Evolutionary conservation across 805 yeast species (phyloP), one percentile per base, ranked within the genome.

Genomic region (Pichia occidentalis): DNA sequence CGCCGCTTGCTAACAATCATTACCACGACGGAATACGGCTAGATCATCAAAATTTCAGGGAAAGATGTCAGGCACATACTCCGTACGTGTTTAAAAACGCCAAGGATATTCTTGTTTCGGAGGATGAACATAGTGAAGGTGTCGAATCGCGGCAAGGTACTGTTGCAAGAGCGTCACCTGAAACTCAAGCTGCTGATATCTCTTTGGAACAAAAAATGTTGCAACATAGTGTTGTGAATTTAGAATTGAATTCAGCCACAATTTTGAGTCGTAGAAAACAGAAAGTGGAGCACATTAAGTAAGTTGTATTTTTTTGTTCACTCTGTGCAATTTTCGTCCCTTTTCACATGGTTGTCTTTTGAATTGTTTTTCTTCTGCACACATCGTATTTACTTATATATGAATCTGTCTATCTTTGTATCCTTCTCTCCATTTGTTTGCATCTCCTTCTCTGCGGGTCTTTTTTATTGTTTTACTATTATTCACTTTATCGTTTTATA

Each of bases 231-330:
- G 29, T 34, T 4, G 44, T 80, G 46, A 81, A 80, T 37, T 63
- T 81, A 42, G 75, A 73, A 43, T 56, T 81, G 50, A 76, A 75
- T 39, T 80, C 80, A 16, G 76, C 85, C 30, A 79, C 80, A 23
- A 57, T 81, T 43, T 59, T 81, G 26, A 71, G 76, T 32, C 64
- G 86, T 38, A 63, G 86, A 33, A 67, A 67, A 43, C 42, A 47
- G 14, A 42, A 40, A 21, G 13, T 24, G n/a, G n/a, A n/a, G n/a
- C n/a, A n/a, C n/a, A n/a, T n/a, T n/a, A n/a, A n/a, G n/a, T n/a
- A 10, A 23, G 25, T 16, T 14, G 9, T 28, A 18, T 30, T 28
- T 10, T 28, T 26, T 8, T 18, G 27, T 24, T 34, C 22, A 12
- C 23, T 20, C n/a, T 32, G 10, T 25, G 18, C 14, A 12, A 20